Evolutionary conservation across 164 flowering plant genomes (phyloP).

Genomic region (Pachysandra terminalis): DNA sequence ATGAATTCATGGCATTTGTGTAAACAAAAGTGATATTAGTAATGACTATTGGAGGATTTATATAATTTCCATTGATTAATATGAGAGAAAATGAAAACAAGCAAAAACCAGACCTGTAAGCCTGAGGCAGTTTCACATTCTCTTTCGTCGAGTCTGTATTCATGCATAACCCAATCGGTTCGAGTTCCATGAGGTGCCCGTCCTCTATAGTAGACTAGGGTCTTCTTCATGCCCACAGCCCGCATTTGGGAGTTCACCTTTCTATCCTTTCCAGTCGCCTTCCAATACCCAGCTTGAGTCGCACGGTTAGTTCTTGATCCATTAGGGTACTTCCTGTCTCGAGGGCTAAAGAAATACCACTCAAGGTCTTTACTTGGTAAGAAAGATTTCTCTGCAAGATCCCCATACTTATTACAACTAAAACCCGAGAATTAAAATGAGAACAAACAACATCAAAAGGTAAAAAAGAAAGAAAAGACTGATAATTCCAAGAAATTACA

Average conservation of each 20-base stretch:
- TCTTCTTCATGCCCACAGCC: slow-evolving; percentile 91
- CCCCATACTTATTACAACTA: neutral
- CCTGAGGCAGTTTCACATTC: slow-evolving; percentile 66
- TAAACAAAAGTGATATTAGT: too few species aligned
- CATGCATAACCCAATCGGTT: slow-evolving; percentile 97
- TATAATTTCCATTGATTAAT: too few species aligned
- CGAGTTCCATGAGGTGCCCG: slow-evolving; percentile 90
- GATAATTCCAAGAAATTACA: too few species aligned
- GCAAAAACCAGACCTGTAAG: slow-evolving; percentile 47
- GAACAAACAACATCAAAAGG: neutral
- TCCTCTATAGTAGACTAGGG: slow-evolving; percentile 88
- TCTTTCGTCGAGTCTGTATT: slow-evolving; percentile 79
- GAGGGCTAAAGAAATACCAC: slow-evolving; percentile 92
- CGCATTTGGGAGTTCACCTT: slow-evolving; percentile 70
- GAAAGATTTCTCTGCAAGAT: slow-evolving; percentile 74
- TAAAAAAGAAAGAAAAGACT: too few species aligned
- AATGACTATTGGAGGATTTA: too few species aligned
- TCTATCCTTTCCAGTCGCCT: slow-evolving; percentile 92
- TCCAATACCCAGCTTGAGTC: slow-evolving; percentile 95
- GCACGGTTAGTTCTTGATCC: slow-evolving; percentile 96
- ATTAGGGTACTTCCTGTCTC: slow-evolving; percentile 92
- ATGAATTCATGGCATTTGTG: too few species aligned
- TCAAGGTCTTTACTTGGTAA: slow-evolving; percentile 93
- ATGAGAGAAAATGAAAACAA: neutral
- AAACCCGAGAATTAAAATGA: neutral